Conservation (phyloP, 352 stramenopile genomes). For the Globisporangium rhizosaccharum region DNA sequence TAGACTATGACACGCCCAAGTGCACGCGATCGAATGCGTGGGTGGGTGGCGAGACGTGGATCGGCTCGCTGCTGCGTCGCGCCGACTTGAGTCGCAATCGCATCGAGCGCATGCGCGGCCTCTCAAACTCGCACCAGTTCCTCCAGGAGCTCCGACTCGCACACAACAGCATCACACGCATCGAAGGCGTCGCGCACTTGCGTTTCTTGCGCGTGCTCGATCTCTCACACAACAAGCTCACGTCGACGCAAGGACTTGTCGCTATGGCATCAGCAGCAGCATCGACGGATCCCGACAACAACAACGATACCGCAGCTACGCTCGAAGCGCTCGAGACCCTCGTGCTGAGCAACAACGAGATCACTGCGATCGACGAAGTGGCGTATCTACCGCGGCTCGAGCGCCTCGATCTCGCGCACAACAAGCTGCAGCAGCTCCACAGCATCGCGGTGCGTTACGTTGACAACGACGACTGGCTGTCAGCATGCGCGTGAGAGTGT, state of each 20-base stretch:
- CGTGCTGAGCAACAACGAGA: conserved; percentile 49
- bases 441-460: conserved; percentile 34
- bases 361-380: conserved; percentile 41
- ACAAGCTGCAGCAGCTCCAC: conserved; percentile 33
- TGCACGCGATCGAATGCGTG: conserved; percentile 50
- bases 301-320: neutral
- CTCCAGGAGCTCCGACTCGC: conserved; percentile 57
- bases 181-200: conserved; percentile 43
- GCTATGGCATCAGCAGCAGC: neutral
- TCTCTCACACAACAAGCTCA: conserved; percentile 61
- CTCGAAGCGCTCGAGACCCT: conserved; percentile 48
- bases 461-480: neutral
- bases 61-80: conserved; percentile 57
- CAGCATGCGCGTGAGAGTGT: neutral
- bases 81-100: conserved; percentile 46
- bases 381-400: conserved; percentile 39
- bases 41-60: conserved; percentile 49
- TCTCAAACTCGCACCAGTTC: conserved; percentile 48
- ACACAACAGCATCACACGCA: conserved; percentile 48
- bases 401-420: conserved; percentile 51
- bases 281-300: neutral
- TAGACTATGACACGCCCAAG: conserved; percentile 54
- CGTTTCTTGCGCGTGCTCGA: conserved; percentile 64
- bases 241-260: conserved; percentile 33
- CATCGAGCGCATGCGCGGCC: conserved; percentile 47